A percentile compares a stretch with the other conserved stretches of the same genome.
Conservation (phyloP, 2,329 filamentous ascomycete species). For the Trichoderma sp. region DNA sequence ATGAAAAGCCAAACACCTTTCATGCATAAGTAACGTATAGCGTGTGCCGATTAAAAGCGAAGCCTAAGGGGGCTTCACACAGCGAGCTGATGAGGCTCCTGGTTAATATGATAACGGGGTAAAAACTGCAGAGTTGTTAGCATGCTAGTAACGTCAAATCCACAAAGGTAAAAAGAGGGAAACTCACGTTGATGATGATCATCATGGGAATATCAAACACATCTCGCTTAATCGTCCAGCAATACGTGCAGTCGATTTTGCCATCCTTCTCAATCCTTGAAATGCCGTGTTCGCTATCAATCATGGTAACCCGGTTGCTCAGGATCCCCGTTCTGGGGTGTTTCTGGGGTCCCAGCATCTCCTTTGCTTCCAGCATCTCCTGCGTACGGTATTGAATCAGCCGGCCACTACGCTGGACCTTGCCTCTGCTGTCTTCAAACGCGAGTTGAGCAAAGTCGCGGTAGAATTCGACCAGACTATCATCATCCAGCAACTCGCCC, state of each 20-base stretch:
- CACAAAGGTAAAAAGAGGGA: too few species aligned
- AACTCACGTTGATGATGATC: constrained; percentile 95
- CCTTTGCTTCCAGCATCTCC: constrained; percentile 54
- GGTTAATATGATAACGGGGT: constrained; percentile 62
- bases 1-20: constrained; percentile 28
- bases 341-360: constrained; percentile 49
- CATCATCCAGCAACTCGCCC: constrained; percentile 89
- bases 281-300: constrained; percentile 77
- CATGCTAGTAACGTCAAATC: not conserved
- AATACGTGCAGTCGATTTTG: constrained; percentile 92
- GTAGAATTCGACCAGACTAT: constrained; percentile 91
- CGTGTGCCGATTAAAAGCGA: not conserved
- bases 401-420: constrained; percentile 80
- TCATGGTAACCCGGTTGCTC: constrained; percentile 63
- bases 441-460: constrained; percentile 92
- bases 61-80: constrained; percentile 45
- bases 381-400: constrained; percentile 88
- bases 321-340: constrained; percentile 52
- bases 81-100: constrained; percentile 59
- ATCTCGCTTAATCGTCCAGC: constrained; percentile 95
- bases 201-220: constrained; percentile 98
- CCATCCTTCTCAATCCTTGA: constrained; percentile 82
- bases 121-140: constrained; percentile 53
- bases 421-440: constrained; percentile 87
- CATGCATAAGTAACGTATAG: constrained; percentile 29